These are phyloP conservation scores for Paulownia fortunei DNA, from an alignment of 257 asterid genomes.

Conservation along the genomic window DNA sequence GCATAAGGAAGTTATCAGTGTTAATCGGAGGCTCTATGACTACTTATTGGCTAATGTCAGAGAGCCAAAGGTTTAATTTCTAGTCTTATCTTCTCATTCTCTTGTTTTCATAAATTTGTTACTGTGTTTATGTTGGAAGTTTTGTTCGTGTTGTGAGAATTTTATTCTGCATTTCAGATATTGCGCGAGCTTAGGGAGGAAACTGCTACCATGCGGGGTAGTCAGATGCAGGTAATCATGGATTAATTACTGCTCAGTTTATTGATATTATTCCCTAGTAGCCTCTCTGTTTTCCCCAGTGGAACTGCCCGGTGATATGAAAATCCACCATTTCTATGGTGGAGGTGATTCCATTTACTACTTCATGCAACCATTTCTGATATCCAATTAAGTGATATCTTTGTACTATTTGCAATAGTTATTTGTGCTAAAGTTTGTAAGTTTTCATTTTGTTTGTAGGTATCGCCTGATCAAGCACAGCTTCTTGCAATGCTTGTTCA, in stretches of 20 bases:
- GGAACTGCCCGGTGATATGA: not conserved
- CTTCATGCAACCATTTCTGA: not conserved
- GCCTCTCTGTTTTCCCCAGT: not conserved
- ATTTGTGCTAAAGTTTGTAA: constrained; percentile 17
- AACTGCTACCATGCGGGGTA: constrained; percentile 81
- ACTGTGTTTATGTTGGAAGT: constrained; percentile 1
- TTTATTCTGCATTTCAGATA: constrained; percentile 49
- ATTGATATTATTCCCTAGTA: not conserved
- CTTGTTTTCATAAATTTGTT: not conserved
- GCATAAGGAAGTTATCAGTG: constrained; percentile 76
- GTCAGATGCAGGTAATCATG: constrained; percentile 84
- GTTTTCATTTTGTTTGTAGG: constrained; percentile 44
- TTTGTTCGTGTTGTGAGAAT: constrained; percentile 12
- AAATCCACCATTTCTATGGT: not conserved
- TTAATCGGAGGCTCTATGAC: constrained; percentile 71
- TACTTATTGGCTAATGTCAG: constrained; percentile 81
- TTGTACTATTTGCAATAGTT: not conserved
- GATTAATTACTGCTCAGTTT: not conserved
- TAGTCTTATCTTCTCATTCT: not conserved
- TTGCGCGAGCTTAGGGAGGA: constrained; percentile 92
- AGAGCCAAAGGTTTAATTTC: constrained; percentile 68
- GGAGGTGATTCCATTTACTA: constrained; percentile 2
- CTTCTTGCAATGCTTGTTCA: constrained; percentile 91
- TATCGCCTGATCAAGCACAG: constrained; percentile 98
- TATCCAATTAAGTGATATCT: not conserved